Conservation (phyloP, 805 yeast species). For the Zygotorulaspora danielsina region DNA sequence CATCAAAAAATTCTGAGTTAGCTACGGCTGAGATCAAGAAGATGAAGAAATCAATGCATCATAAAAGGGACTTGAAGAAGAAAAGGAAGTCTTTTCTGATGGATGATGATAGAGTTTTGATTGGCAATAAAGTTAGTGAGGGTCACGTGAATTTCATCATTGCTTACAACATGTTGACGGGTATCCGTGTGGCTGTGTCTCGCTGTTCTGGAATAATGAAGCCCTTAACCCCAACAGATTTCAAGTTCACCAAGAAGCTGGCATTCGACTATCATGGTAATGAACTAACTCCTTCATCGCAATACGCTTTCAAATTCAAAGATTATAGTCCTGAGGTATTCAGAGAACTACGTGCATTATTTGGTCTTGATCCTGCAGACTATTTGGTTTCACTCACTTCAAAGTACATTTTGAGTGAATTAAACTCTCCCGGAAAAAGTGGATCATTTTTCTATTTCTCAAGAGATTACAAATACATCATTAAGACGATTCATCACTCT, state of each 20-base stretch:
- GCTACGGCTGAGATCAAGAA: conserved; percentile 45
- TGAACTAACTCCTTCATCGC: conserved; percentile 87
- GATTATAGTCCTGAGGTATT: conserved; percentile 95
- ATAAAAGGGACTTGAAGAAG: conserved; percentile 42
- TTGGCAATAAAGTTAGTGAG: conserved; percentile 81
- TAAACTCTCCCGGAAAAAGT: conserved; percentile 94
- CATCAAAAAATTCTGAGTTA: conserved; percentile 33
- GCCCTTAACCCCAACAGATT: conserved; percentile 64
- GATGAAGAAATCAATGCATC: conserved; percentile 46
- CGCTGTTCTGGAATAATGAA: conserved; percentile 83
- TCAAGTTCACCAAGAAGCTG: conserved; percentile 66
- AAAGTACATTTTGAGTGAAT: conserved; percentile 83
- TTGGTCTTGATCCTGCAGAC: conserved; percentile 94
- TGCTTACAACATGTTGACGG: conserved; percentile 97
- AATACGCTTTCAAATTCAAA: conserved; percentile 92
- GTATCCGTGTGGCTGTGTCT: conserved; percentile 92
- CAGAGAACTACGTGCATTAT: conserved; percentile 70
- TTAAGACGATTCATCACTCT: conserved; percentile 89
- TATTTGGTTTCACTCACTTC: conserved; percentile 89
- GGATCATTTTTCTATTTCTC: conserved; percentile 96
- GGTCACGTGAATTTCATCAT: conserved; percentile 91
- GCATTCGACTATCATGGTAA: conserved; percentile 85
- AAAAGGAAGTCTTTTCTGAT: conserved; percentile 41
- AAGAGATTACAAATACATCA: conserved; percentile 87
- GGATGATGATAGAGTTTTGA: conserved; percentile 53